Base-by-base conservation (phyloP, 306 rosid species). In the Canavalia gladiata region DNA sequence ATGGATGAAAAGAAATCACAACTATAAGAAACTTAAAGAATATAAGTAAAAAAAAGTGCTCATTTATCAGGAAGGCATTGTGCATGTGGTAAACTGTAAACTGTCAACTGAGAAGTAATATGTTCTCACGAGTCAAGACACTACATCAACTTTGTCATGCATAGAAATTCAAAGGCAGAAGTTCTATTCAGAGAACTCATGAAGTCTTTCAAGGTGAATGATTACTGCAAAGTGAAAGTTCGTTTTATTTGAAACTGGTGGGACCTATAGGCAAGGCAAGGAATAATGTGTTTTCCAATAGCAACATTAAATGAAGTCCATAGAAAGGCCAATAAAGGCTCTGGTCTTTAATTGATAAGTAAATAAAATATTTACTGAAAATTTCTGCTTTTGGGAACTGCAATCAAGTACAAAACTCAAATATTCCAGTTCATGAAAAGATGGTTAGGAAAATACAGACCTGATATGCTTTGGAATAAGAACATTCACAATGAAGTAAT, bases 381-480 rank as follows among this genome's bases (percentile, higher is more conserved):
- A 34, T 34, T 34, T 77, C 31, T 45, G 37, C 63, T 29, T 47
- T 35, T 52, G 62, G 9, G 33, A 79, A 62, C 66, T 49, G 30
- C 57, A 41, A 12, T 37, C 63, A 45, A 62, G 76, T 37, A 12
- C 76, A 77, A 59, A 60, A 42, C 45, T 31, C 25, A 43, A 4
- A 41, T 62, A 8, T 33, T 72, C 39, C 33, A 34, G 64, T 3
- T 30, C 54, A 7, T 0, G 54, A 31, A 35, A 52, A 58, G 46
- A 68, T 64, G 70, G 68, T 42, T 62, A 51, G 72, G 72, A 63
- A 68, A 57, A 59, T 72, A 33, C 82, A 56, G 30, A 93, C 99
- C 99, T 93, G 82, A 91, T 88, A 75, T 74, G n/a, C 74, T 91
- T 91, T 41, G 99, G 98, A 68, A 95, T 91, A 66, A 78, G 89